These are phyloP conservation scores for Uromyces viciae-fabae DNA, from an alignment of 1,284 basidiomycete species.

Conservation along the genomic window DNA sequence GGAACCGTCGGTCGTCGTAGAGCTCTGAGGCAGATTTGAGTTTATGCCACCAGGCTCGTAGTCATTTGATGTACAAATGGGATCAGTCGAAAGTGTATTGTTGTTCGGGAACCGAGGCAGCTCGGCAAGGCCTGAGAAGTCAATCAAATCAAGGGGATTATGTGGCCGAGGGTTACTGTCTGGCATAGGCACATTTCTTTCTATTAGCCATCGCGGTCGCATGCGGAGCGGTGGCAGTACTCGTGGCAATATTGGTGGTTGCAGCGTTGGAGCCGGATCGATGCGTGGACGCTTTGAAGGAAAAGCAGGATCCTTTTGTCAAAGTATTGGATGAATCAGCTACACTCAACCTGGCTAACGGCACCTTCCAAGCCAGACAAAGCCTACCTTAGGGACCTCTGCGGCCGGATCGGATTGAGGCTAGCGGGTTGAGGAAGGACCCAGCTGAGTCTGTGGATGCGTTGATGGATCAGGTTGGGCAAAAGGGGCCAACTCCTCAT, in stretches of 20 bases:
- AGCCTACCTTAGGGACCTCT: background rate
- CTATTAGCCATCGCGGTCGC: background rate
- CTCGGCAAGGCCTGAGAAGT: background rate
- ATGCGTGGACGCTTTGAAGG: background rate
- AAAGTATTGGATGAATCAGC: background rate
- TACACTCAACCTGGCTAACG: background rate
- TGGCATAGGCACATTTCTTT: background rate
- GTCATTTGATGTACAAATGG: background rate
- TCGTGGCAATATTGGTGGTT: background rate
- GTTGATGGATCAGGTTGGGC: background rate
- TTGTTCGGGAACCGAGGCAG: background rate
- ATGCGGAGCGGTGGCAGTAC: background rate
- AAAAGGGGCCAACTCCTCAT: background rate
- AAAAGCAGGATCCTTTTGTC: background rate
- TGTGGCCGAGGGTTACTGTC: background rate
- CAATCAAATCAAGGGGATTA: background rate
- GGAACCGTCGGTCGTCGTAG: background rate
- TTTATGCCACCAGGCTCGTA: background rate
- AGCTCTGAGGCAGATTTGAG: background rate
- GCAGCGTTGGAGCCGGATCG: background rate
- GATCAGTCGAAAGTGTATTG: background rate
- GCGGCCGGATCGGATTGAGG: background rate
- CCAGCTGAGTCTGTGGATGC: no score
- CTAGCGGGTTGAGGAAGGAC: no score
- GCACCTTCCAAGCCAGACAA: background rate